Conservation (phyloP, 768 basidiomycete genomes). For the Russula sp. region DNA sequence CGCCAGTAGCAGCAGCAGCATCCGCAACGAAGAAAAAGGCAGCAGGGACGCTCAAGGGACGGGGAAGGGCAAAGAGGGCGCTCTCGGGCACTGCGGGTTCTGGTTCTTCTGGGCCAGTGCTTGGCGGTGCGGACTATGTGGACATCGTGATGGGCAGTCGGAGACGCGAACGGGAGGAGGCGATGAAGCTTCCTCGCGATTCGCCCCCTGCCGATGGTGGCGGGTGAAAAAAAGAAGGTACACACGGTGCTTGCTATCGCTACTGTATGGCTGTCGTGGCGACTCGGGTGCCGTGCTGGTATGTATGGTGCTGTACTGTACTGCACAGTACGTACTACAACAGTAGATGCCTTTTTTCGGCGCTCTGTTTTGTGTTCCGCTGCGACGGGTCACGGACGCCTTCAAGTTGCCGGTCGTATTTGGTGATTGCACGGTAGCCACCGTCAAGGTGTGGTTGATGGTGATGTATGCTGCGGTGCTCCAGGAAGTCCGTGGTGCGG, state of each 20-base stretch:
- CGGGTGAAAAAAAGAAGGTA: background rate
- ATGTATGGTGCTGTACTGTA: background rate
- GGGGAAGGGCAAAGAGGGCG: constrained; percentile 27
- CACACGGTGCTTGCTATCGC: too few relatives aligned
- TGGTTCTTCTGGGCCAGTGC: constrained; percentile 36
- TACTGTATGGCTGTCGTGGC: too few relatives aligned
- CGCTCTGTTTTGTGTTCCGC: too few relatives aligned
- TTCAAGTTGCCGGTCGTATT: too few relatives aligned
- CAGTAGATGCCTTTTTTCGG: too few relatives aligned
- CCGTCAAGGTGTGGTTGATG: too few relatives aligned
- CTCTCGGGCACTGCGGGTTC: constrained; percentile 18
- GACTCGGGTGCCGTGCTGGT: too few relatives aligned
- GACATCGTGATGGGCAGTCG: constrained; percentile 65
- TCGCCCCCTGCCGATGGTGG: background rate
- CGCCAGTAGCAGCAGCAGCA: constrained; percentile 23
- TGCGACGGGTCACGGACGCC: too few relatives aligned
- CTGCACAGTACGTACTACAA: too few relatives aligned
- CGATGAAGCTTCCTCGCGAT: constrained; percentile 46
- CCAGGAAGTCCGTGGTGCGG: too few relatives aligned
- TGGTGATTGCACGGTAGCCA: too few relatives aligned
- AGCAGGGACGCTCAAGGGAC: constrained; percentile 36
- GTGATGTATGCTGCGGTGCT: too few relatives aligned
- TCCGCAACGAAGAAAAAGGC: constrained; percentile 42
- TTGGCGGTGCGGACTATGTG: constrained; percentile 76
- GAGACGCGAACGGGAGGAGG: constrained; percentile 60